Evolutionary conservation across 495 filamentous ascomycete genomes (phyloP).

Genomic region (Penicillium diatomitis): DNA sequence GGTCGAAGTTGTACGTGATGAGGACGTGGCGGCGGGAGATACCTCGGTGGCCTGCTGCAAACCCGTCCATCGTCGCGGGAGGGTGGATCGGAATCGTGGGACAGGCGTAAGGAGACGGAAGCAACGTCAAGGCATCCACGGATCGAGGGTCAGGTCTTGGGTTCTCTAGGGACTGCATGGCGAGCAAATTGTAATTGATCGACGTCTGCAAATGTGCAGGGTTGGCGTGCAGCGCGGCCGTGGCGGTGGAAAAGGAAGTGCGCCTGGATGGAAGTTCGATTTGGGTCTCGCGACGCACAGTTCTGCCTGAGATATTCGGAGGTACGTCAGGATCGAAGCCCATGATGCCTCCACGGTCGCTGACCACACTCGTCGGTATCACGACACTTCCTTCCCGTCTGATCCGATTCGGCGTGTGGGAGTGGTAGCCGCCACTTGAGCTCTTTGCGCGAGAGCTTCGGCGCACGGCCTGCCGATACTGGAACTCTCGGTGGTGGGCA

Average conservation of each 20-base stretch:
- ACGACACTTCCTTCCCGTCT: conserved; percentile 38
- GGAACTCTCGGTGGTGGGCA: conserved; percentile 39
- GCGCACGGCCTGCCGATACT: conserved; percentile 32
- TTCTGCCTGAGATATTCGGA: conserved; percentile 14
- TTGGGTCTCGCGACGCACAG: conserved; percentile 30
- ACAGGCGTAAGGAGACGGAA: conserved; percentile 48
- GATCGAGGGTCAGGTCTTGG: conserved; percentile 29
- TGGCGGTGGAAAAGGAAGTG: conserved; percentile 32
- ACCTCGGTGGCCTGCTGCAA: conserved; percentile 49
- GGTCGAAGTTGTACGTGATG: conserved; percentile 70
- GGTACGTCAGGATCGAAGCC: conserved; percentile 44
- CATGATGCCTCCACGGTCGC: conserved; percentile 52
- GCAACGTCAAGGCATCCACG: conserved; percentile 31
- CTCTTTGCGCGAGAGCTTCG: conserved; percentile 35
- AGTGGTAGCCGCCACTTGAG: conserved; percentile 37
- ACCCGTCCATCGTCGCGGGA: conserved; percentile 51
- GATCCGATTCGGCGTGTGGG: conserved; percentile 37
- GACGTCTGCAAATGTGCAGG: conserved; percentile 35
- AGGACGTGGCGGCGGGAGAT: conserved; percentile 83
- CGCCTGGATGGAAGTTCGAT: conserved; percentile 39
- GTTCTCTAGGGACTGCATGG: conserved; percentile 37
- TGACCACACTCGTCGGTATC: conserved; percentile 44
- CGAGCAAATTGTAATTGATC: conserved; percentile 39
- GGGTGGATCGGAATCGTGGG: conserved; percentile 78
- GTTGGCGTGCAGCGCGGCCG: conserved; percentile 31